Conservation (phyloP, 805 yeast genomes). For the Metschnikowia hibisci region DNA sequence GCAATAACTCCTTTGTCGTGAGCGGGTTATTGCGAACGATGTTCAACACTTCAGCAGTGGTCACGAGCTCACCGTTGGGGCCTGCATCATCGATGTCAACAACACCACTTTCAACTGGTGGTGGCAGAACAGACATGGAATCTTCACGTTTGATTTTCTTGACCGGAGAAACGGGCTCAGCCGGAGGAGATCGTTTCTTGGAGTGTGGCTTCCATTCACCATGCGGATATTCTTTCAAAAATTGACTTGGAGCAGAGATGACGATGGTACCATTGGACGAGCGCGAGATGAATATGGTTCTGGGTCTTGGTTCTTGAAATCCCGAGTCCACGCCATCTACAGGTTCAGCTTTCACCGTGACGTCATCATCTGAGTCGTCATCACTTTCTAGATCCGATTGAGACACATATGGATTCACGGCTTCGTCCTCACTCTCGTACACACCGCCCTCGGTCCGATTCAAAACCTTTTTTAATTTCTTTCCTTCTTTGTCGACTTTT, state of each 20-base stretch:
- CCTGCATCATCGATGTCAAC: slow-evolving; percentile 36
- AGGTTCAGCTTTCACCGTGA: slow-evolving; percentile 32
- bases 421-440: slow-evolving; percentile 83
- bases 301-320: slow-evolving; percentile 5
- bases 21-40: slow-evolving; percentile 56
- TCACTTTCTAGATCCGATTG: slow-evolving; percentile 57
- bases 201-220: slow-evolving; percentile 83
- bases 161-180: slow-evolving; percentile 24
- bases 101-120: slow-evolving; percentile 10
- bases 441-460: slow-evolving; percentile 84
- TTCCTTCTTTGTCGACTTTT: slow-evolving; percentile 87
- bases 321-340: slow-evolving; percentile 19
- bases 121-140: slow-evolving; percentile 11
- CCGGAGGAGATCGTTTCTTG: slow-evolving; percentile 30
- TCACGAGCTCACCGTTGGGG: slow-evolving; percentile 46
- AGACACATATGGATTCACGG: slow-evolving; percentile 71
- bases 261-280: slow-evolving; percentile 45
- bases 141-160: slow-evolving; percentile 41
- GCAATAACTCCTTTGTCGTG: slow-evolving; percentile 61
- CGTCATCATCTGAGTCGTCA: slow-evolving; percentile 44
- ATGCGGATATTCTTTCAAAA: slow-evolving; percentile 62
- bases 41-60: slow-evolving; percentile 67
- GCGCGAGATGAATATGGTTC: slow-evolving; percentile 22
- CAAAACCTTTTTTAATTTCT: slow-evolving; percentile 75
- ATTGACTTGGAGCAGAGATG: slow-evolving; percentile 58